These are phyloP conservation scores for Stachybotrys elegans DNA, from an alignment of 2,329 filamentous ascomycete species.

Conservation along the genomic window DNA sequence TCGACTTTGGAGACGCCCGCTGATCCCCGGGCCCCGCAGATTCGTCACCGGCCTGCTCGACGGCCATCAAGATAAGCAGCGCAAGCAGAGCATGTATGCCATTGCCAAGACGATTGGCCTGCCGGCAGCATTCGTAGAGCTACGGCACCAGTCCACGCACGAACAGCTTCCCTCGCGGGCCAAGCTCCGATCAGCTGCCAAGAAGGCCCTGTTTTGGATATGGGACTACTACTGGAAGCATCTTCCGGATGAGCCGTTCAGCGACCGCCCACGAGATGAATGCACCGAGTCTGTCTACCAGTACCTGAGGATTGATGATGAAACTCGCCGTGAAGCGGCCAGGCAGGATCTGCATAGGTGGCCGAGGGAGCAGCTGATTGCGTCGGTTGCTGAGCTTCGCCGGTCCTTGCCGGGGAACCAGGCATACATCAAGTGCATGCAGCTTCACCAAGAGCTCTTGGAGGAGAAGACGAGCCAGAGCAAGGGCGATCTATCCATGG, in stretches of 20 bases:
- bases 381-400: slow-evolving; percentile 32
- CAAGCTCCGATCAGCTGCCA: slow-evolving; percentile 64
- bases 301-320: slow-evolving; percentile 32
- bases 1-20: not conserved
- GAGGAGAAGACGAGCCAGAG: slow-evolving; percentile 14
- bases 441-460: slow-evolving; percentile 37
- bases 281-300: slow-evolving; percentile 31
- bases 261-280: slow-evolving; percentile 10
- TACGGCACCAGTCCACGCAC: slow-evolving; percentile 86
- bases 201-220: slow-evolving; percentile 74
- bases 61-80: slow-evolving; percentile 61
- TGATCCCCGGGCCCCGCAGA: slow-evolving; percentile 29
- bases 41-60: slow-evolving; percentile 81
- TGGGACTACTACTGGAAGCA: slow-evolving; percentile 83
- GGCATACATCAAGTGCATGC: slow-evolving; percentile 38
- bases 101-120: slow-evolving; percentile 64
- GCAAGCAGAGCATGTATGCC: slow-evolving; percentile 68
- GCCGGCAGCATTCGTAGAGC: slow-evolving; percentile 77
- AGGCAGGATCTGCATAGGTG: slow-evolving; percentile 27
- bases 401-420: slow-evolving; percentile 35
- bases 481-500: slow-evolving; percentile 4
- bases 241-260: slow-evolving; percentile 24
- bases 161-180: slow-evolving; percentile 75
- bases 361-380: slow-evolving; percentile 30
- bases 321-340: slow-evolving; percentile 15